phyloP scores from a whole-genome alignment of 208 protist genomes.

The Histomonas meleagridis region DNA sequence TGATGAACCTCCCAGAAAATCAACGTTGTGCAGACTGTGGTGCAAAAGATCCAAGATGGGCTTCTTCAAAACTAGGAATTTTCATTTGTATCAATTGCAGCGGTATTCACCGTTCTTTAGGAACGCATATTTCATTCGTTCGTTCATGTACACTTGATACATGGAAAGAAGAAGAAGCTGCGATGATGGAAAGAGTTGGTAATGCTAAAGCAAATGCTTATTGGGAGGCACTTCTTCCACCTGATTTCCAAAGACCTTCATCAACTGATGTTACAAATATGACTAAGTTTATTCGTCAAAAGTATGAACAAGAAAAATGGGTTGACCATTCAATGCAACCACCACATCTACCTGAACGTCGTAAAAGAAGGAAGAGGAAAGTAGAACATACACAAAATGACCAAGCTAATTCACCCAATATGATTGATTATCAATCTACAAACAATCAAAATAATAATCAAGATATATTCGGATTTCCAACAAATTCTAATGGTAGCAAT shows the following conservation, averaged over 20 bases:
- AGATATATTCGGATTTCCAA: too few species aligned
- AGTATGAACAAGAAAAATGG: neutral
- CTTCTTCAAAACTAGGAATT: constrained; percentile 52
- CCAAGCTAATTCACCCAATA: too few species aligned
- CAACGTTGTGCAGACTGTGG: constrained; percentile 43
- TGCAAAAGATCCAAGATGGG: constrained; percentile 44
- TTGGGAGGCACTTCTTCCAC: neutral
- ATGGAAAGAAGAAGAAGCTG: constrained; percentile 47
- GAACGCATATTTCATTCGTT: constrained; percentile 56
- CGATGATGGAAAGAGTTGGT: constrained; percentile 31
- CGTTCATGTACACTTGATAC: constrained; percentile 48
- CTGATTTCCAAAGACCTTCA: neutral
- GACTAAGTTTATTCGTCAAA: neutral
- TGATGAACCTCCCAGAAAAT: neutral
- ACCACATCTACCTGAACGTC: neutral
- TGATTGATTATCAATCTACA: too few species aligned
- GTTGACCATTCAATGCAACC: too few species aligned
- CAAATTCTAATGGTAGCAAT: too few species aligned
- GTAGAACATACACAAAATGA: too few species aligned
- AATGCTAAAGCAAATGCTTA: constrained; percentile 22
- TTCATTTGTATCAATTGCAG: constrained; percentile 60
- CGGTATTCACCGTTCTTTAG: constrained; percentile 56
- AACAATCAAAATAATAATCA: too few species aligned
- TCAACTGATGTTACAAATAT: neutral
- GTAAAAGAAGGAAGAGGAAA: too few species aligned